These are phyloP conservation scores for Salix brachista DNA, from an alignment of 345 rosid genomes.

Conservation along the genomic window DNA sequence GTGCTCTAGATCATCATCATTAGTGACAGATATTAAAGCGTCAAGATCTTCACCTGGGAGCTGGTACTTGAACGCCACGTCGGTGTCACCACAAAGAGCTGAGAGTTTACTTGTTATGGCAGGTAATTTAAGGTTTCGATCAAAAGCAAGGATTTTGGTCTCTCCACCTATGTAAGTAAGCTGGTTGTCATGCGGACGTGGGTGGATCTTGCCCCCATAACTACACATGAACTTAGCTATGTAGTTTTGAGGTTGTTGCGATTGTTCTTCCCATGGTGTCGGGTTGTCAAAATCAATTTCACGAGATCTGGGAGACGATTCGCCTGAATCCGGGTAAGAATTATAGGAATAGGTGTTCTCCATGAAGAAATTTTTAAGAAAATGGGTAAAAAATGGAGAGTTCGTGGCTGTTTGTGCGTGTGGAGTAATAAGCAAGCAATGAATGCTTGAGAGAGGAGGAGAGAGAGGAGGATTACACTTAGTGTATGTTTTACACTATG, in stretches of 20 bases:
- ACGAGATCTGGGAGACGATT: slow-evolving; percentile 91
- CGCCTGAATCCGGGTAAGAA: slow-evolving; percentile 80
- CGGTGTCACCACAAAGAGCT: slow-evolving; percentile 43
- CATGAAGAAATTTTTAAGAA: slow-evolving; percentile 27
- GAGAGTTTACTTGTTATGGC: slow-evolving; percentile 59
- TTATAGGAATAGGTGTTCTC: slow-evolving; percentile 55
- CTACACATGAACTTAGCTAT: slow-evolving; percentile 85
- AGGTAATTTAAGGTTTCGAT: slow-evolving; percentile 57
- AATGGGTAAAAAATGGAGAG: background rate
- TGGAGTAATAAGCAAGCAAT: background rate
- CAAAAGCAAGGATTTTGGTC: slow-evolving; percentile 82
- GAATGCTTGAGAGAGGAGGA: background rate
- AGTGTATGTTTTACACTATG: no score
- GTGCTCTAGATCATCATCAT: slow-evolving; percentile 90
- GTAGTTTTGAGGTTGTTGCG: slow-evolving; percentile 35
- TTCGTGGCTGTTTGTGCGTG: no score
- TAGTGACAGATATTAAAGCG: slow-evolving; percentile 87
- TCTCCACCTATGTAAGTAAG: slow-evolving; percentile 83
- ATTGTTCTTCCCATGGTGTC: slow-evolving; percentile 73
- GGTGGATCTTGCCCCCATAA: slow-evolving; percentile 91
- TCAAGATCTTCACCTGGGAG: slow-evolving; percentile 94
- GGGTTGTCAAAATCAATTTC: slow-evolving; percentile 84
- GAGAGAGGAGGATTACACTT: background rate
- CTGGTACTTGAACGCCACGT: slow-evolving; percentile 80
- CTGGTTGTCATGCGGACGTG: slow-evolving; percentile 90